Base-by-base conservation (phyloP, 371 early-diverging fungal species). In the Mucor indicus region DNA sequence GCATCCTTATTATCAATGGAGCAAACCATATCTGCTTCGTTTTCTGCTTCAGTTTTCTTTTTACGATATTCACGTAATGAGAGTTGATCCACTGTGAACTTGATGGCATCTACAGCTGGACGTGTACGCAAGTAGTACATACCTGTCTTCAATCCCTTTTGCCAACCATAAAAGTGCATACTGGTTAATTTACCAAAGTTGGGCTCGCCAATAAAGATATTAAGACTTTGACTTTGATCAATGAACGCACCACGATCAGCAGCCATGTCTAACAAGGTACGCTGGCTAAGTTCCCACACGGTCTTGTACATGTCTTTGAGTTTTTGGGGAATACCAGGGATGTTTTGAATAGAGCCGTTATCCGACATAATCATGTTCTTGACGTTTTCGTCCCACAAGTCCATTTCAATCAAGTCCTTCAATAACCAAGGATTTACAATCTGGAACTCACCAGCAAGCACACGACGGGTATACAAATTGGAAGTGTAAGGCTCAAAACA, bases 101-200 rank as follows among this genome's bases (percentile, higher is more conserved):
- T 94, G 77, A 98, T 98, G 12, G 99, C 98, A 58, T 95, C 96
- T 3, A 89, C 92, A 19, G 96, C 93, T 30, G 99, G 99, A 36
- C 93, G 83, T 13, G 98, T 92, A 46, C 99, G 90, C 41, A 99
- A 74, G 67, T 99, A 99, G 71, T 99, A 99, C 96, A 96, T 95
- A 48, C 99, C 99, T 2, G 99, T 99, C 89, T 99, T 99, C 23
- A 99, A 77, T 0, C 98, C 98, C 72, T 86, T 86, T 72, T 91
- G 90, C 96, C 96, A 98, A 7, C 94, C 98, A 69, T 97, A 96
- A 62, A 99, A 98, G 76, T 99, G 99, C 99, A 99, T 98, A 50
- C 86, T 84, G 2, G 97, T 95, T 39, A 99, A 82, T 72, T 93
- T 89, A 57, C 87, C 89, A 67, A 87, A 93, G 56, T 87, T 93